Percentiles rank a stretch among this genome's conserved stretches.
Conservation (phyloP, 2,329 filamentous ascomycete genomes). For the Phialemonium atrogriseum region DNA sequence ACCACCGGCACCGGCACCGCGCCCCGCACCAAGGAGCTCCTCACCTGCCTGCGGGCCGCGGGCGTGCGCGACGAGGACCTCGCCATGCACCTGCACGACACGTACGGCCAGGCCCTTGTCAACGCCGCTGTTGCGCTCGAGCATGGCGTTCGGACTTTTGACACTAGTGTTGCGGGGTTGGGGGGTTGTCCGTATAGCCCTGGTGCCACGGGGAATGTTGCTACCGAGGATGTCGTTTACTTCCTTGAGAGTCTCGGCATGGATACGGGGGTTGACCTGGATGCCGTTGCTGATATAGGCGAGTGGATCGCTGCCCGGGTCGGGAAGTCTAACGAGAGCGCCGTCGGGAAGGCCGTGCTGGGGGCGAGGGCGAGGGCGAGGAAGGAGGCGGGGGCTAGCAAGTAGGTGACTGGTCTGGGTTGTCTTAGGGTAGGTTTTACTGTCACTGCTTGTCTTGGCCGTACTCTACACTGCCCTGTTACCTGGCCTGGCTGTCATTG, state of each 20-base stretch:
- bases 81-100: slow-evolving; percentile 84
- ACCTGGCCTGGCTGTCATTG: too few relatives aligned
- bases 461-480: too few relatives aligned
- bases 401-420: too few relatives aligned
- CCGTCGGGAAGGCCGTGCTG: slow-evolving; percentile 57
- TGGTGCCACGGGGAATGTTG: slow-evolving; percentile 78
- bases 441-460: too few relatives aligned
- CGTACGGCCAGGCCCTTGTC: slow-evolving; percentile 77
- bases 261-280: slow-evolving; percentile 63
- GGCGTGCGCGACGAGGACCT: slow-evolving; percentile 63
- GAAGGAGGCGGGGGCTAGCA: slow-evolving; percentile 5
- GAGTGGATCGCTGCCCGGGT: slow-evolving; percentile 62
- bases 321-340: slow-evolving; percentile 54
- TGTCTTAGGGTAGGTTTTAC: too few relatives aligned
- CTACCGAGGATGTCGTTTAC: slow-evolving; percentile 78
- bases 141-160: slow-evolving; percentile 70
- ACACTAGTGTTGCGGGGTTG: slow-evolving; percentile 70
- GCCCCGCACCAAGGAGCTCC: slow-evolving; percentile 56
- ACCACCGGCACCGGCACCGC: slow-evolving; percentile 86
- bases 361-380: slow-evolving; percentile 31
- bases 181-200: slow-evolving; percentile 82
- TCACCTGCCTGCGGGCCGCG: slow-evolving; percentile 56
- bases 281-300: slow-evolving; percentile 59
- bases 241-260: slow-evolving; percentile 67
- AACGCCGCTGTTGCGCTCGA: slow-evolving; percentile 72